Base-by-base conservation (phyloP, 2,329 filamentous ascomycete species). In the Pyrenophora graminea region DNA sequence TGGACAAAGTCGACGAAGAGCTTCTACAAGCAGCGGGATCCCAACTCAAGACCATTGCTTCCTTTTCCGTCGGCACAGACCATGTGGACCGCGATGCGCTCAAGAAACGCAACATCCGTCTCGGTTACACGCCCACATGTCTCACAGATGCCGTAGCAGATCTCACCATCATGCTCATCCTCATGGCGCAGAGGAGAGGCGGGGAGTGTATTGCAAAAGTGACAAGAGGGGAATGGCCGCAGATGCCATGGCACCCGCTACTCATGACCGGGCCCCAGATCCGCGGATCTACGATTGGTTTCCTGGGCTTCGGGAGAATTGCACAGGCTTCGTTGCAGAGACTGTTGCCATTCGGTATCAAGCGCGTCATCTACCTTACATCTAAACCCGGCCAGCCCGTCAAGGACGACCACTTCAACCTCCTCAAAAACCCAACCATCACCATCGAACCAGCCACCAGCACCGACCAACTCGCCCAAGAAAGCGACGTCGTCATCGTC, bases 141-240 rank as follows among this genome's bases (percentile, higher is more conserved):
- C 59, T 70, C 10, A 69, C 67, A 30, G 66, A 69, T 33, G 66
- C 68, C 3, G 64, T 69, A 2, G 66, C 68, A 18, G 68, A 69
- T 31, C 51, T 69, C 1, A 62, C 65, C 0, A 51, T 68, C 32
- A 68, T 69, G 67, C 58, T 70, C 2, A 66, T 60, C n/a, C 45
- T 69, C 6, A 70, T 70, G 66, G 65, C 66, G 7, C 66, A 70
- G 34, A 40, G 66, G 50, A 55, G 65, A 54, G 66, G 49, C 7
- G 66, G 66, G 13, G 66, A 69, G 39, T 56, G 63, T 1, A 66
- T 68, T 45, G 37, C 48, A 3, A 66, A 58, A 32, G 66, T 69
- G 3, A 33, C 51, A 21, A 57, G 47, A 9, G 66, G 66, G 15
- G 52, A 68, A 27, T 70, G 64, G 67, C 60, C 65, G 4, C 56